Evolutionary conservation across 176 grass and related monocot species (phyloP).

Genomic region (Musa itinerans): DNA sequence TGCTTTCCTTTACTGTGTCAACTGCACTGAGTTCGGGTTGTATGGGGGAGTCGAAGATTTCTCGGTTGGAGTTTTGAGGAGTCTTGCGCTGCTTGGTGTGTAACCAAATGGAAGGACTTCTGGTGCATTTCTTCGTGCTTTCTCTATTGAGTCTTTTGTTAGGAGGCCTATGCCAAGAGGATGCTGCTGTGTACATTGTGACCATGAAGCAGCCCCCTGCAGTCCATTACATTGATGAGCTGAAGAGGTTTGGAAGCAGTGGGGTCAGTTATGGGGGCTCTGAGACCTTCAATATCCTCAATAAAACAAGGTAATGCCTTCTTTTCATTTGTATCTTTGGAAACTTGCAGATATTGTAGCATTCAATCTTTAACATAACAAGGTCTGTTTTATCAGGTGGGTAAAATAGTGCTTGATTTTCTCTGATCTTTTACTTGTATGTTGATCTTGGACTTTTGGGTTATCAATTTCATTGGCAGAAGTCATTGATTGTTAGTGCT

Average conservation of each 20-base stretch:
- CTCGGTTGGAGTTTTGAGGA: neutral
- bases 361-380: neutral
- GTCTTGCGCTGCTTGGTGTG: neutral
- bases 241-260: slow-evolving; percentile 43
- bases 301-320: slow-evolving; percentile 47
- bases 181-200: slow-evolving; percentile 81
- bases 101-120: slow-evolving; percentile 4
- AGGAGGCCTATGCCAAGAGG: slow-evolving; percentile 33
- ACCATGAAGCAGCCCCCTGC: slow-evolving; percentile 65
- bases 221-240: slow-evolving; percentile 39
- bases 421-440: neutral
- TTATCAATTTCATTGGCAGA: neutral
- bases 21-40: neutral
- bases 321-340: neutral
- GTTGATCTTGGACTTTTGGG: neutral
- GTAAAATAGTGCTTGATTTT: neutral
- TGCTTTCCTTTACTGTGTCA: neutral
- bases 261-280: slow-evolving; percentile 29
- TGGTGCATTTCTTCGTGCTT: neutral
- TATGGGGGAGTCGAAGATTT: neutral
- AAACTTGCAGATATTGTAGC: neutral
- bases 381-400: neutral
- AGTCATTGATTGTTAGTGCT: neutral
- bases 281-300: slow-evolving; percentile 44
- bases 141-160: neutral